Percentiles rank a stretch among this genome's conserved stretches.
These are phyloP conservation scores for Nannochloropsis gaditana DNA, from an alignment of 108 stramenopile genomes.

Conservation along the genomic window DNA sequence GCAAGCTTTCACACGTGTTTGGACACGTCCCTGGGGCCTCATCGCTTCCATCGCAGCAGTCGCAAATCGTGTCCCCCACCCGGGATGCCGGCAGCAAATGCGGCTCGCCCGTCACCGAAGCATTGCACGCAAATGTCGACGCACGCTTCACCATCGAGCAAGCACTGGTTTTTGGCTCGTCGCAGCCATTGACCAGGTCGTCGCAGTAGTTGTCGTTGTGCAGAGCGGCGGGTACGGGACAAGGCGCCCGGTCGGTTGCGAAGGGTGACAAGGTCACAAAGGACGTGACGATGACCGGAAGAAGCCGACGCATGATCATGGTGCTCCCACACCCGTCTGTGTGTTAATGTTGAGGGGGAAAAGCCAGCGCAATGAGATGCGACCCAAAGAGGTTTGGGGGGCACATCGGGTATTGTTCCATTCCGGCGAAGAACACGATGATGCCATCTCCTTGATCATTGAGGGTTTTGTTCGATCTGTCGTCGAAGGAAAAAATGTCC, in stretches of 20 bases:
- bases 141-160: not conserved
- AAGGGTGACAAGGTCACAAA: not conserved
- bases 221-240: not conserved
- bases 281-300: not conserved
- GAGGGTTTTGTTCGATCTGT: no score
- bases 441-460: no score
- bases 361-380: no score
- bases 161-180: not conserved
- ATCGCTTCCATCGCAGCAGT: conserved; percentile 62
- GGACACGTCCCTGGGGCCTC: conserved; percentile 37
- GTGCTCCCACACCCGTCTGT: no score
- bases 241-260: not conserved
- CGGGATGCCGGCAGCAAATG: conserved; percentile 49
- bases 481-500: no score
- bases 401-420: no score
- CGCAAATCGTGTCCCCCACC: conserved; percentile 57
- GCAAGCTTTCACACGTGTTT: conserved; percentile 31
- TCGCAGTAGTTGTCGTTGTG: not conserved
- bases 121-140: not conserved
- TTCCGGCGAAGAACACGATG: no score
- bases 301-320: no score
- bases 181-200: not conserved
- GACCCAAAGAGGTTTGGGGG: no score
- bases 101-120: not conserved
- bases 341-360: no score